A percentile compares a stretch with the other conserved stretches of the same genome.
phyloP scores from a whole-genome alignment of 2,329 filamentous ascomycete genomes.

The Penicillium janthinellum region DNA sequence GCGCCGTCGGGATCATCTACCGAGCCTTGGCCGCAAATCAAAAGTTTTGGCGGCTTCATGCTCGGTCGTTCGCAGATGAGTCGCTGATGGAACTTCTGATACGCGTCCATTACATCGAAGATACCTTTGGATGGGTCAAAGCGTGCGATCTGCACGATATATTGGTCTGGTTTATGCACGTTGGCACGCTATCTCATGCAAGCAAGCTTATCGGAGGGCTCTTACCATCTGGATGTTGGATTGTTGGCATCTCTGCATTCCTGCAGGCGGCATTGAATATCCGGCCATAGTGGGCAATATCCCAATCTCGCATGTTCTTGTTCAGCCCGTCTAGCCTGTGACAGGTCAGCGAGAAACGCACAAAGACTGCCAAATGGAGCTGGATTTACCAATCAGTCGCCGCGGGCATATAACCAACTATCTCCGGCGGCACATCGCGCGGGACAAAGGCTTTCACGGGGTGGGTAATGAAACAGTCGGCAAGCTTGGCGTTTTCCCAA shows the following conservation, averaged over 20 bases:
- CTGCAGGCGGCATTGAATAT: constrained; percentile 67
- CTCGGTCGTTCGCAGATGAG: constrained; percentile 53
- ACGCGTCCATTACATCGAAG: constrained; percentile 73
- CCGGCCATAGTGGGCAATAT: constrained; percentile 71
- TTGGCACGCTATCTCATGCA: constrained; percentile 39
- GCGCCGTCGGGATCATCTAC: constrained; percentile 79
- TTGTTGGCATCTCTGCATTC: constrained; percentile 54
- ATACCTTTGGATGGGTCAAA: constrained; percentile 86
- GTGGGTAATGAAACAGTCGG: constrained; percentile 81
- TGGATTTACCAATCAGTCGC: constrained; percentile 71
- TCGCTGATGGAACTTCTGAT: constrained; percentile 68
- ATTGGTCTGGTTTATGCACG: constrained; percentile 59
- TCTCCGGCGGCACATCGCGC: constrained; percentile 63
- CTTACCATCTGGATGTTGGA: constrained; percentile 43
- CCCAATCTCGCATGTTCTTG: constrained; percentile 71
- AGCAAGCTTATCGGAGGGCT: not conserved
- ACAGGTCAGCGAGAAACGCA: constrained; percentile 22
- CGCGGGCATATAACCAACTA: constrained; percentile 74
- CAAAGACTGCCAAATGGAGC: not conserved
- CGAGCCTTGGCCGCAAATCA: constrained; percentile 77
- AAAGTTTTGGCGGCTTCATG: constrained; percentile 66
- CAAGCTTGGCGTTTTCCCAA: constrained; percentile 69
- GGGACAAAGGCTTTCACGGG: constrained; percentile 77
- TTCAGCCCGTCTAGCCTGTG: constrained; percentile 74
- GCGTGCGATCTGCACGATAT: constrained; percentile 77